phyloP scores from a whole-genome alignment of 371 early-diverging fungal genomes.

The Mucor ambiguus region DNA sequence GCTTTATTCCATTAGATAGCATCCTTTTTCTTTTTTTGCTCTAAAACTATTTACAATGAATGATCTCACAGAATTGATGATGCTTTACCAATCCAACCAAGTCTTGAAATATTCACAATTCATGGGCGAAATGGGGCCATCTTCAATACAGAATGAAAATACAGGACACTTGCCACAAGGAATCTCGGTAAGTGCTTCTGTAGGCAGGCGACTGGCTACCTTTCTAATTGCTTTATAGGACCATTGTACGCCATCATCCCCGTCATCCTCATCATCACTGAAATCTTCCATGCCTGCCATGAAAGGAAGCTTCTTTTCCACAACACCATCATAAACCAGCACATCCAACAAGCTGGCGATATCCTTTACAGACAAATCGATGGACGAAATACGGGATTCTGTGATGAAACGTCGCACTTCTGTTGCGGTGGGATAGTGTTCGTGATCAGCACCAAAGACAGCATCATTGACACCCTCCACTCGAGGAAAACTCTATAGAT shows the following conservation, averaged over 20 bases:
- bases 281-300: slow-evolving; percentile 54
- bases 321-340: slow-evolving; percentile 88
- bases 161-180: slow-evolving; percentile 89
- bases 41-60: slow-evolving; percentile 14
- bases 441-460: slow-evolving; percentile 59
- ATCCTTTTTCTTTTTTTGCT: not conserved
- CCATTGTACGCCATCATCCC: slow-evolving; percentile 54
- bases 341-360: slow-evolving; percentile 83
- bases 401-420: slow-evolving; percentile 73
- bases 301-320: slow-evolving; percentile 67
- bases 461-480: slow-evolving; percentile 48
- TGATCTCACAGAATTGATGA: not conserved
- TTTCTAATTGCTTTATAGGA: slow-evolving; percentile 76
- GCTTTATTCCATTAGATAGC: not conserved
- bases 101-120: slow-evolving; percentile 78
- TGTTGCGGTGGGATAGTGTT: slow-evolving; percentile 74
- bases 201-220: slow-evolving; percentile 45
- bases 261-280: slow-evolving; percentile 60
- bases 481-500: slow-evolving; percentile 66
- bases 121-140: slow-evolving; percentile 75
- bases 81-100: slow-evolving; percentile 66
- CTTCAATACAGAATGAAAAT: slow-evolving; percentile 68
- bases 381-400: slow-evolving; percentile 72
- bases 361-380: slow-evolving; percentile 76
- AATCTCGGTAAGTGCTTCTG: slow-evolving; percentile 68